Percentiles rank a stretch among this genome's conserved stretches.
These are phyloP conservation scores for Sporothrix pallida DNA, from an alignment of 2,329 filamentous ascomycete species.

Conservation along the genomic window DNA sequence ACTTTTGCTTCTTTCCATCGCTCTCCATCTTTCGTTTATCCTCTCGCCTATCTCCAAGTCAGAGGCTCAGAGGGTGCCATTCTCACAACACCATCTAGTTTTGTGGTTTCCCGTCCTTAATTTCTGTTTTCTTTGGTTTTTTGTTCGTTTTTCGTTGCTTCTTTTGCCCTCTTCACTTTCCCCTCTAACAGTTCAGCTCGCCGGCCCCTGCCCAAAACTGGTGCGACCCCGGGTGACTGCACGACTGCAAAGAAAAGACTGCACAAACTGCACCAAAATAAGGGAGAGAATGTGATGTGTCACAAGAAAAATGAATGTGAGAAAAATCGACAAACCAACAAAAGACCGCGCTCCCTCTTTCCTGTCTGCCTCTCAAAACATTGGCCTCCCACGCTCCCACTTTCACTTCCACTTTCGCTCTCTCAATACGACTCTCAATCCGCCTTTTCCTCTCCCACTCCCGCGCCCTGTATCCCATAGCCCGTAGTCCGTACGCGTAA, in stretches of 20 bases:
- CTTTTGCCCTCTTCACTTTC: not conserved
- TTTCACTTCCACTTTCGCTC: too few species aligned
- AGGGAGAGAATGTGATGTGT: constrained; percentile 29
- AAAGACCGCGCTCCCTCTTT: not conserved
- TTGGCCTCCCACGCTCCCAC: not conserved
- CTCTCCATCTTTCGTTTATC: not conserved
- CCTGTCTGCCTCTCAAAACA: too few species aligned
- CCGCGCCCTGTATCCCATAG: not conserved
- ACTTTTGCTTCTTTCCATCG: not conserved
- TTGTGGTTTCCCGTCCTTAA: not conserved
- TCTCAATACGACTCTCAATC: too few species aligned
- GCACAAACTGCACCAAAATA: not conserved
- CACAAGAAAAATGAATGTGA: constrained; percentile 13
- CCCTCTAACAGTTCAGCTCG: not conserved
- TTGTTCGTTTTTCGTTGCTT: not conserved
- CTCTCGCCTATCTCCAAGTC: not conserved
- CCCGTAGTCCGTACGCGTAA: not conserved
- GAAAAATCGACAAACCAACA: not conserved
- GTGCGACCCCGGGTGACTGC: constrained; percentile 15
- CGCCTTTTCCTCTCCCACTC: not conserved
- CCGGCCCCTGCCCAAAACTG: not conserved
- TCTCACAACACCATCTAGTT: too few species aligned
- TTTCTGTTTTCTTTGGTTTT: not conserved
- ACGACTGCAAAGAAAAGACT: not conserved
- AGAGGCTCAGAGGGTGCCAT: not conserved